Evolutionary conservation across 495 filamentous ascomycete genomes (phyloP).

Genomic region (Podospora pseudocomata): DNA sequence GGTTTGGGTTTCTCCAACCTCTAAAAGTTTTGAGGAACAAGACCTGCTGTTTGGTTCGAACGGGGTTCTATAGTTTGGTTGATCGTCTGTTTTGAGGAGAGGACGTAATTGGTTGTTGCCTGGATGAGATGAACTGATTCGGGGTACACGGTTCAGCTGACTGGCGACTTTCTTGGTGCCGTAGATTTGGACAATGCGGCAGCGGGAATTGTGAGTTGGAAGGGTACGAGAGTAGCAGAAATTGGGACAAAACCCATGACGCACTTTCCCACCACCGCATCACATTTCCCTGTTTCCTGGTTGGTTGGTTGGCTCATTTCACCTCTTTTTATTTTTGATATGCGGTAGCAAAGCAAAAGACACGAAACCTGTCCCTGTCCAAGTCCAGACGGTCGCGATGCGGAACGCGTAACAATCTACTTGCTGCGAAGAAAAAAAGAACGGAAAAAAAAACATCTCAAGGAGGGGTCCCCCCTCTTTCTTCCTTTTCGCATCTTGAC

Average conservation of each 20-base stretch:
- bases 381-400: background rate
- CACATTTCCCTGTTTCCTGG: background rate
- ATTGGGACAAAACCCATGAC: background rate
- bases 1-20: background rate
- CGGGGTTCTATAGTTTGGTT: background rate
- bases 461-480: background rate
- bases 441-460: background rate
- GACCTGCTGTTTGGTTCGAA: background rate
- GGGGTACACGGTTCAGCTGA: background rate
- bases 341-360: background rate
- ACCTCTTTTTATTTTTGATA: background rate
- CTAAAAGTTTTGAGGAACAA: background rate
- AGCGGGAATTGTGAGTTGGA: background rate
- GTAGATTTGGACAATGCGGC: too few species aligned
- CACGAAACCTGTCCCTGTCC: background rate
- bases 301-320: background rate
- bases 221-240: background rate
- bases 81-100: background rate
- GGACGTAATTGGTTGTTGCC: background rate
- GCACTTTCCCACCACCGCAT: background rate
- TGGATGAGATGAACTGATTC: background rate
- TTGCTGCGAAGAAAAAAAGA: background rate
- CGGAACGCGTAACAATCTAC: background rate
- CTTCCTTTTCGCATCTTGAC: background rate
- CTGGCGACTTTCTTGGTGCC: background rate